Evolutionary conservation across 345 rosid genomes (phyloP).

Genomic region (Citrus inodora): DNA sequence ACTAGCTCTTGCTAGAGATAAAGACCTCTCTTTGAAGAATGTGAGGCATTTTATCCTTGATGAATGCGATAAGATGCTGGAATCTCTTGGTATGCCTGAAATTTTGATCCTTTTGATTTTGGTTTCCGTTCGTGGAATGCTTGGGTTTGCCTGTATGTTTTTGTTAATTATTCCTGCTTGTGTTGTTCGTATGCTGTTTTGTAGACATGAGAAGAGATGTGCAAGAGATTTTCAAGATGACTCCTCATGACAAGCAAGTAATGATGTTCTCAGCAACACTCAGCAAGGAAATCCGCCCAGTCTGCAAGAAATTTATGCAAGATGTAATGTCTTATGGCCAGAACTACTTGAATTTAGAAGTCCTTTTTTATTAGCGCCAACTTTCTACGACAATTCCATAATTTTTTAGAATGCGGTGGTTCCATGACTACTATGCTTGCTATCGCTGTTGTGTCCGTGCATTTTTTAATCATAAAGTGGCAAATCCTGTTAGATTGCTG

Average conservation of each 20-base stretch:
- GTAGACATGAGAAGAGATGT: conserved; percentile 98
- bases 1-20: conserved; percentile 82
- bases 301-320: conserved; percentile 99
- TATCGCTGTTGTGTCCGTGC: conserved; percentile 15
- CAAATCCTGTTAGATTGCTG: conserved; percentile 14
- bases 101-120: neutral
- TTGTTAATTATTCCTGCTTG: neutral
- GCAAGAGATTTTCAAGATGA: conserved; percentile 98
- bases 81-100: conserved; percentile 74
- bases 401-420: conserved; percentile 19
- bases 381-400: conserved; percentile 31
- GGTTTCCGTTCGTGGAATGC: neutral
- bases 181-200: neutral
- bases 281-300: conserved; percentile 99
- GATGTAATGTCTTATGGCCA: conserved; percentile 88
- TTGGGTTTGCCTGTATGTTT: neutral
- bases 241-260: conserved; percentile 99
- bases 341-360: conserved; percentile 55
- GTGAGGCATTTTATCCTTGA: conserved; percentile 99
- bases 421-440: conserved; percentile 14
- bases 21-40: conserved; percentile 94
- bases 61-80: conserved; percentile 99
- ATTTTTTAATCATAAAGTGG: conserved; percentile 9
- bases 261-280: conserved; percentile 99
- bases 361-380: conserved; percentile 42